These are phyloP conservation scores for Penicillium psychrofluorescens DNA, from an alignment of 495 filamentous ascomycete species.

Conservation along the genomic window DNA sequence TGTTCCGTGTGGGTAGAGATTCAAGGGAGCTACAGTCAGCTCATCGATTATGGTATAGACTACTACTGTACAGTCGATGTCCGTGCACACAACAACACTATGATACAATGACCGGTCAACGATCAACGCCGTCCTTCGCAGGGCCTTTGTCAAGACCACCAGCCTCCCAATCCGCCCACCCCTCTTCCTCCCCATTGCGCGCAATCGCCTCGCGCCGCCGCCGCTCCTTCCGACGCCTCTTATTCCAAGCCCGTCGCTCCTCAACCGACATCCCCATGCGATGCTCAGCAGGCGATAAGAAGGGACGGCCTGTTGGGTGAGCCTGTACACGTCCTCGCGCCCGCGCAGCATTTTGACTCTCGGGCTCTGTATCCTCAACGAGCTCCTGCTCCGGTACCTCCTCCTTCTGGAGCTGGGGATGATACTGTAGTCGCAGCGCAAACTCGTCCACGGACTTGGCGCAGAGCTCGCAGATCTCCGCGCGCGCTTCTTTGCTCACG, in stretches of 20 bases:
- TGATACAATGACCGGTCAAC: too few species aligned
- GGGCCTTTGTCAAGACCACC: too few species aligned
- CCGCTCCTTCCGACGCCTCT: conserved; percentile 15
- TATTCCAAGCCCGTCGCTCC: conserved; percentile 8
- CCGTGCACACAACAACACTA: too few species aligned
- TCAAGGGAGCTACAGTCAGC: too few species aligned
- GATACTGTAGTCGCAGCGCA: conserved; percentile 23
- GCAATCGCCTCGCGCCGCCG: conserved; percentile 13
- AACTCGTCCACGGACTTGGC: conserved; percentile 18
- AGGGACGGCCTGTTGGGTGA: background rate
- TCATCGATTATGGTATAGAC: too few species aligned
- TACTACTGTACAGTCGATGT: too few species aligned
- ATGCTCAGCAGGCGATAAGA: conserved; percentile 2
- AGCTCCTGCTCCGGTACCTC: background rate
- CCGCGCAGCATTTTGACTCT: conserved; percentile 1
- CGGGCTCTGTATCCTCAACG: conserved; percentile 4
- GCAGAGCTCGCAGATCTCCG: conserved; percentile 25
- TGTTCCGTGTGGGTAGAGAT: too few species aligned
- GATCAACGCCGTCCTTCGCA: too few species aligned
- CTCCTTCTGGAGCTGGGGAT: conserved; percentile 16
- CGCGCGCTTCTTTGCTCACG: conserved; percentile 13
- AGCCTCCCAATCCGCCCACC: conserved; percentile 16
- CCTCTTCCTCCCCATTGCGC: conserved; percentile 12
- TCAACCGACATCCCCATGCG: conserved; percentile 4
- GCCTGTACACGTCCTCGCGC: background rate